Percentiles rank a stretch among this genome's conserved stretches.
Evolutionary conservation across 257 asterid genomes (phyloP).

Genomic region (Salvia rosmarinus): DNA sequence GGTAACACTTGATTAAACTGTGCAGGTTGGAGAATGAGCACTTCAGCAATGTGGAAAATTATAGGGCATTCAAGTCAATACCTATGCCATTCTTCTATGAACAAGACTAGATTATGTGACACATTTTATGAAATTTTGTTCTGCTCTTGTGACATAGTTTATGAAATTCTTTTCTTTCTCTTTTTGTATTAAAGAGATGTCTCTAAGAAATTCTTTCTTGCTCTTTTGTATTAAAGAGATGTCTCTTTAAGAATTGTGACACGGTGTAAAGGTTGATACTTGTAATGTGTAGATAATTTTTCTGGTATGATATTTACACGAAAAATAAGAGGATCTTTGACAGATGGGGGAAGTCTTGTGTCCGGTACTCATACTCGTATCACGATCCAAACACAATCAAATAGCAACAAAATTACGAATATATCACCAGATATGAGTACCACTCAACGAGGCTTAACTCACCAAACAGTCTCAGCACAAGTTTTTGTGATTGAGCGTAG

Average conservation of each 20-base stretch:
- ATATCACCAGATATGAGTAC: too few species aligned
- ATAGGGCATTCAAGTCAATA: conserved; percentile 61
- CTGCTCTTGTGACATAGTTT: not conserved
- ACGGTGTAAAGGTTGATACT: not conserved
- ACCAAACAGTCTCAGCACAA: too few species aligned
- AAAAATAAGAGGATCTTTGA: not conserved
- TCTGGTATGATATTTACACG: not conserved
- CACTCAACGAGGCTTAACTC: too few species aligned
- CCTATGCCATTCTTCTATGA: conserved; percentile 78
- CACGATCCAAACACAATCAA: too few species aligned
- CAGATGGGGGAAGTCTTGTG: too few species aligned
- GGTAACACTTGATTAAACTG: not conserved
- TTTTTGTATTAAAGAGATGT: too few species aligned
- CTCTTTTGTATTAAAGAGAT: not conserved
- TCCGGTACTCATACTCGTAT: too few species aligned
- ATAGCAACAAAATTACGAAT: too few species aligned
- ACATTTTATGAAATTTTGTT: not conserved
- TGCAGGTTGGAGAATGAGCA: conserved; percentile 82
- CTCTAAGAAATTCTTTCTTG: too few species aligned
- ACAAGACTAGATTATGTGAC: conserved; percentile 42
- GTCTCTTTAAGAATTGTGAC: not conserved
- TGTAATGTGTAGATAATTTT: not conserved
- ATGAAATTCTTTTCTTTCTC: too few species aligned
- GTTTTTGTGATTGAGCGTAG: too few species aligned
- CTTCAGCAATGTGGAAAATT: conserved; percentile 71